Evolutionary conservation across 192 early-diverging fungal genomes (phyloP), one percentile per base, ranked within the genome.

Genomic region (Chytriomyces sp.): DNA sequence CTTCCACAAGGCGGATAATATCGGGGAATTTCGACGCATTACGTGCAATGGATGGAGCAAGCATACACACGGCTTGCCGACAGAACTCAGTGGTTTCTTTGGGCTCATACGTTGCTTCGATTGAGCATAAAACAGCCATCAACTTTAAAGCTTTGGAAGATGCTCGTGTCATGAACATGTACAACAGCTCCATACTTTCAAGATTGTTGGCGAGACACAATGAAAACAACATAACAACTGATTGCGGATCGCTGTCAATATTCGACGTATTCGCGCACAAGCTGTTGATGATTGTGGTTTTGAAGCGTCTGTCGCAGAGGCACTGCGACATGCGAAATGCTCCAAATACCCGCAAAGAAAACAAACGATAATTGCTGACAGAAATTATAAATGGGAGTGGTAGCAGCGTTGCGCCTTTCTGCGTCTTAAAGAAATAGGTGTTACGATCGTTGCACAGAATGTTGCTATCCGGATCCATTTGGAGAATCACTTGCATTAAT

Each of bases 121-220:
- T n/a, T n/a, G n/a, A n/a, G 22, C 44, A 49, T 22, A 49, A 22
- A 49, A 14, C 22, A 49, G 44, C 44, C 44, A 49, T 49, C 17
- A 70, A 59, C n/a, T 59, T 25, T 8, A 70, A 59, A 30, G 33
- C 56, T 4, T 57, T 59, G n/a, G 17, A 6, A 8, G 68, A 40
- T 26, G 33, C 28, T 5, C 31, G 34, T 12, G 68, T 36, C 39
- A 70, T 25, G 52, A 38, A 57, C 53, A 59, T 37, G 52, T 59
- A 70, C 26, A 70, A 44, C 26, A 70, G 39, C 39, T 70, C 39
- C 28, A n/a, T 39, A 28, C 31, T 55, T 14, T 70, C 55, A 17
- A 70, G 17, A 3, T 5, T 26, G 19, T 70, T 40, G 1, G 28
- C 65, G n/a, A 49, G 14, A 49, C 26, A 70, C 1, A 10, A 4